Evolutionary conservation across 2,329 filamentous ascomycete species (phyloP), one percentile per base, ranked within the genome.

Genomic region (Cercospora nicotianae): DNA sequence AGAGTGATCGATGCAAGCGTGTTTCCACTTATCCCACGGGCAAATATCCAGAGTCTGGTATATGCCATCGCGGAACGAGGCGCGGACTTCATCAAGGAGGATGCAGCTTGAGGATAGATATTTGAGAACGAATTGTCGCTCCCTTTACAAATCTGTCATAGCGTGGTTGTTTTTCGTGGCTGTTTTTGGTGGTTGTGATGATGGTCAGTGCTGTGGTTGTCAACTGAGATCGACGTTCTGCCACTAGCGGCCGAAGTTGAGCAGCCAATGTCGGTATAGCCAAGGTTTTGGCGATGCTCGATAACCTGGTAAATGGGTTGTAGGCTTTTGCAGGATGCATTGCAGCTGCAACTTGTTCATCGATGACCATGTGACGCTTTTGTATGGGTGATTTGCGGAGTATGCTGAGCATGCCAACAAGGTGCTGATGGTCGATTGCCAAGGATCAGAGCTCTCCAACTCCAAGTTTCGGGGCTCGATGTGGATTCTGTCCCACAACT

Each of bases 1-100:
- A 67, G 72, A 30, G 68, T 74, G 7, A 70, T 71, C 53, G 73
- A 75, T 70, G 72, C 71, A 8, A 72, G 72, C 57, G 62, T 72
- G 0, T 68, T 74, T 26, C 71, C 72, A 7, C 18, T 73, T 3
- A 64, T 71, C 18, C 61, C 69, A 8, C 64, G 67, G n/a, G 71
- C 66, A 8, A 72, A 73, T 60, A 60, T 71, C 3, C 69, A 71
- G 64, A 72, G 66, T 58, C 36, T 66, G n/a, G 66, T 73, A 10
- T 75, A 74, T 64, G 70, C 70, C 0, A 60, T 75, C 18, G 71
- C 70, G 13, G 71, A 75, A 63, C 69, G 66, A 60, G 73, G 65
- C 9, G 73, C 62, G 4, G 58, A 66, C 3, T 55, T 71, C n/a
- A 60, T 72, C 7, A 55, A 28, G 53, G 64, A 70, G 31, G 64